Evolutionary conservation across 2,329 filamentous ascomycete genomes (phyloP), one percentile per base, ranked within the genome.

Genomic region (Epichloe sp.): DNA sequence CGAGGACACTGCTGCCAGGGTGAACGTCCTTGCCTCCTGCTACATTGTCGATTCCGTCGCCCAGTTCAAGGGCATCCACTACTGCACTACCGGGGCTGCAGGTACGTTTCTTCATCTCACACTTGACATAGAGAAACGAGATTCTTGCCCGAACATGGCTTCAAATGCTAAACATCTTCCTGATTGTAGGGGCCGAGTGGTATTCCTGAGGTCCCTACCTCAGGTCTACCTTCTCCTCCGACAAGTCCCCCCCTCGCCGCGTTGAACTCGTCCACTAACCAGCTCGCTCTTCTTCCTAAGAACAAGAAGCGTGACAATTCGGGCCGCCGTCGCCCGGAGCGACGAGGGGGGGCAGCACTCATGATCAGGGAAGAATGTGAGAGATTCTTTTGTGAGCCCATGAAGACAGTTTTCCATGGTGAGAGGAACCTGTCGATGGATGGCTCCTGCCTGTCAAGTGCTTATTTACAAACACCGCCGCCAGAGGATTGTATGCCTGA

Each of bases 291-390:
- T 65, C 72, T 79, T 58, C 76, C 77, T 59, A 82, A 82, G 69
- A 68, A 68, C 63, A 68, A 67, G 63, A 71, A 66, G 63, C 66
- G 66, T 63, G 68, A 69, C 57, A 66, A 65, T 59, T 66, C 67
- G 61, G 66, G 65, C 62, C 61, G 61, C 58, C 47, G 50, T 37
- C 65, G 64, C 64, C 65, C 68, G 66, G 70, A 71, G 67, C 75
- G 79, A 67, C 78, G 78, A 85, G 86, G 86, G 89, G 88, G 89
- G 88, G 89, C 89, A 84, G 83, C 88, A 86, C 82, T 87, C 74
- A 83, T 84, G 76, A 95, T 95, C 79, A 89, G 86, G 87, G 89
- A 86, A 89, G 89, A 95, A 88, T 95, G 90, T 95, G 90, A 95
- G 89, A 96, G 90, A 79, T 91, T 95, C 85, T 95, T 82, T 82